phyloP scores from a whole-genome alignment of 2,329 filamentous ascomycete species.

The Trichoderma pleuroti region DNA sequence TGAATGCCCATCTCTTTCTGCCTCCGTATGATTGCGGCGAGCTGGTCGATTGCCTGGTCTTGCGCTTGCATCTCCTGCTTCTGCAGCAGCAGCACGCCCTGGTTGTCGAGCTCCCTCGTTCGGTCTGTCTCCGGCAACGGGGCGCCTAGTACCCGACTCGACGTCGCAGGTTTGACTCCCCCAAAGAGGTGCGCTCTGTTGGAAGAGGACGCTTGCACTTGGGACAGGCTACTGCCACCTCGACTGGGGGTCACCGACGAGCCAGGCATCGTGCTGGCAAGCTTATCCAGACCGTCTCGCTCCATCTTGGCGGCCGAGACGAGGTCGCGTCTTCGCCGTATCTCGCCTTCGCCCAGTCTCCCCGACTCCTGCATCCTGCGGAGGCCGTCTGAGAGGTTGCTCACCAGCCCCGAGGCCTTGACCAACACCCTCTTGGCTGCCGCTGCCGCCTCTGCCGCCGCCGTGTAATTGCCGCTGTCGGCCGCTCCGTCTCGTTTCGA shows the following conservation, averaged over 20 bases:
- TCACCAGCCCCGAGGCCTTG: constrained; percentile 62
- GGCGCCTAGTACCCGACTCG: constrained; percentile 67
- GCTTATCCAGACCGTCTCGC: constrained; percentile 69
- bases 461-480: constrained; percentile 39
- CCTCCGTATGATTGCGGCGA: constrained; percentile 65
- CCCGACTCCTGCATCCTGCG: constrained; percentile 51
- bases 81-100: constrained; percentile 70
- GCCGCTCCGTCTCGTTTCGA: constrained; percentile 59
- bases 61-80: constrained; percentile 71
- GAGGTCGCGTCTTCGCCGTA: constrained; percentile 67
- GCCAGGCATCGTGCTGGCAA: constrained; percentile 55
- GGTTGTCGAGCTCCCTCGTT: constrained; percentile 73
- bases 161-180: constrained; percentile 36
- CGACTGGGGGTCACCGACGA: constrained; percentile 24
- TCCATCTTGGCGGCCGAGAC: constrained; percentile 68
- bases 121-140: constrained; percentile 71
- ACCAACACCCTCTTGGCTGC: constrained; percentile 73
- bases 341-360: constrained; percentile 68
- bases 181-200: constrained; percentile 50
- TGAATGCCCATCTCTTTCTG: constrained; percentile 75
- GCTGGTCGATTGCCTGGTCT: constrained; percentile 65
- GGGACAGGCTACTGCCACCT: constrained; percentile 44
- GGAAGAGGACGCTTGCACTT: constrained; percentile 46
- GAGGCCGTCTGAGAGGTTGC: constrained; percentile 63
- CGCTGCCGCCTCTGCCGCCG: constrained; percentile 59